phyloP scores from a whole-genome alignment of 2,329 filamentous ascomycete species.

The Sarocladiaceae sp. region DNA sequence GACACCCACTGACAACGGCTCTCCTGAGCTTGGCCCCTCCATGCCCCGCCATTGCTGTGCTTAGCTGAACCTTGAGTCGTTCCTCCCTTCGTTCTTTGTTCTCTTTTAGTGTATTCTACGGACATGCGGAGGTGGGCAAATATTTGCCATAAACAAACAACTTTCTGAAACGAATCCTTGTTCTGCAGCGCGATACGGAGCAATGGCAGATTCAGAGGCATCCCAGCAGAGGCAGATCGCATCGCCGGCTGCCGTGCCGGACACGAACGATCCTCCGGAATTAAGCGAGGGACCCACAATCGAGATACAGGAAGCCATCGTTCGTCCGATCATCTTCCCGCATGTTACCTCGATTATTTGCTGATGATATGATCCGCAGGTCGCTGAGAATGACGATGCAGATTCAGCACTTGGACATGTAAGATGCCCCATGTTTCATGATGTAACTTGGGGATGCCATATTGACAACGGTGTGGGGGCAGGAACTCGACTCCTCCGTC shows the following conservation, averaged over 20 bases:
- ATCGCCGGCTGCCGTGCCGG: not conserved
- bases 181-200: not conserved
- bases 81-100: not conserved
- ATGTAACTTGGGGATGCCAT: too few relatives aligned
- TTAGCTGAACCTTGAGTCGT: not conserved
- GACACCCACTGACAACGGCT: not conserved
- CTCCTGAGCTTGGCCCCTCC: not conserved
- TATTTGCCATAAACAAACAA: too few relatives aligned
- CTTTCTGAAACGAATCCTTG: not conserved
- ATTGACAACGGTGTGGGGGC: not conserved
- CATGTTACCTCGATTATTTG: too few relatives aligned
- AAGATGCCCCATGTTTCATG: not conserved
- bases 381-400: slow-evolving; percentile 10
- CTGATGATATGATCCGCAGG: slow-evolving; percentile 2
- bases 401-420: slow-evolving; percentile 12
- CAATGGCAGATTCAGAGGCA: not conserved
- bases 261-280: not conserved
- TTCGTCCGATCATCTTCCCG: not conserved
- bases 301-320: slow-evolving; percentile 12
- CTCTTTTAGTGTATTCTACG: too few relatives aligned
- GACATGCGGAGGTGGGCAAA: too few relatives aligned
- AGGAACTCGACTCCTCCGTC: slow-evolving; percentile 10
- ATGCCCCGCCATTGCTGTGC: not conserved
- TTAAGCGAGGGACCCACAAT: slow-evolving; percentile 7
- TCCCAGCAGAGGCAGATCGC: not conserved